Evolutionary conservation across 2,329 filamentous ascomycete species (phyloP).

Genomic region (Pleurostoma richardsiae): DNA sequence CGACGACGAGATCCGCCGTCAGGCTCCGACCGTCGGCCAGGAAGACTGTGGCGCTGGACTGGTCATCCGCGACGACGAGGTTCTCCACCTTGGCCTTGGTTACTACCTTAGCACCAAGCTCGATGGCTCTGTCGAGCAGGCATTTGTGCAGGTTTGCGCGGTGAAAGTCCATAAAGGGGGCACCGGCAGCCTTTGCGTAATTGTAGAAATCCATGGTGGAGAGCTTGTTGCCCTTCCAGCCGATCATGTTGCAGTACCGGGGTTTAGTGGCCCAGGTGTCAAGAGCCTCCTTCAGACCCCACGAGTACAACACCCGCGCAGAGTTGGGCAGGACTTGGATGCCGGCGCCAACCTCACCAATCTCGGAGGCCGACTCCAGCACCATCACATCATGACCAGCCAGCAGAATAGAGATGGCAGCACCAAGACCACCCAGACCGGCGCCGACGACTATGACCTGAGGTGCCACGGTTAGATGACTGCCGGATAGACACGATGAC

Average conservation of each 20-base stretch:
- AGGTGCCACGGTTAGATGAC: too few relatives aligned
- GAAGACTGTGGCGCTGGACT: constrained; percentile 28
- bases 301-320: constrained; percentile 38
- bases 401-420: constrained; percentile 39
- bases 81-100: constrained; percentile 36
- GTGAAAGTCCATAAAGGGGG: constrained; percentile 50
- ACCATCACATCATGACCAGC: constrained; percentile 41
- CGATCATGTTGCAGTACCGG: constrained; percentile 39
- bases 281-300: constrained; percentile 39
- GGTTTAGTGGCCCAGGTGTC: constrained; percentile 32
- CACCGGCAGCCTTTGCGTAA: constrained; percentile 24
- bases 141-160: constrained; percentile 44
- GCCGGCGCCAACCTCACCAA: constrained; percentile 43
- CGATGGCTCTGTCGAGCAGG: constrained; percentile 37
- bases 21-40: constrained; percentile 27
- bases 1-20: constrained; percentile 38
- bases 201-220: constrained; percentile 41
- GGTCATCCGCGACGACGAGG: constrained; percentile 27
- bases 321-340: constrained; percentile 46
- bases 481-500: background rate
- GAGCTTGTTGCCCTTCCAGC: constrained; percentile 46
- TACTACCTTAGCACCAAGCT: constrained; percentile 40
- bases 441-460: constrained; percentile 49
- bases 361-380: constrained; percentile 39
- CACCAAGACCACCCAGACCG: constrained; percentile 47